Evolutionary conservation across 305 asterid genomes (phyloP).

Genomic region (Lippia alba): DNA sequence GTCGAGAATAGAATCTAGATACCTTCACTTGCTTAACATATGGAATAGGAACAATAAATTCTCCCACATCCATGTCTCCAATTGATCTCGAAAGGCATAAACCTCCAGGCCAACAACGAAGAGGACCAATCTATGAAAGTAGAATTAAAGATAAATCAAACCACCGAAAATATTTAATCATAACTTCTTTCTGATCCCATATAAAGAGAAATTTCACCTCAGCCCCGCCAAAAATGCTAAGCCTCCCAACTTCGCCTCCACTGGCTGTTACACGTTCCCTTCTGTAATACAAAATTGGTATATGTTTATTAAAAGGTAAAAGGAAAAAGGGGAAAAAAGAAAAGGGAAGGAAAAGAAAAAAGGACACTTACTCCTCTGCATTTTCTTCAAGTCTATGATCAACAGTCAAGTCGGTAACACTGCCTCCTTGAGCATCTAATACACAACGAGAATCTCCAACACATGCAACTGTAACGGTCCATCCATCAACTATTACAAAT

Average conservation of each 20-base stretch:
- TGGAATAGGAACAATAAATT: constrained; percentile 90
- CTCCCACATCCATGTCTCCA: constrained; percentile 97
- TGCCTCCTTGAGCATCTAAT: constrained; percentile 77
- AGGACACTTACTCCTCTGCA: constrained; percentile 72
- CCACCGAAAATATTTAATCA: background rate
- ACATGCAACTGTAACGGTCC: constrained; percentile 90
- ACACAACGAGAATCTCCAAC: constrained; percentile 96
- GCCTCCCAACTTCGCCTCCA: constrained; percentile 92
- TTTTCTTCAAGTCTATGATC: constrained; percentile 96
- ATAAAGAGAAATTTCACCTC: constrained; percentile 52
- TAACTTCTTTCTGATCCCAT: background rate
- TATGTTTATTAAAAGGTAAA: background rate
- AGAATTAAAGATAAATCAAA: background rate
- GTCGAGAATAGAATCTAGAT: constrained; percentile 16
- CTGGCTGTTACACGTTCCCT: constrained; percentile 84
- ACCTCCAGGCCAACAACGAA: constrained; percentile 99
- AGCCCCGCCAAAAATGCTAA: constrained; percentile 70
- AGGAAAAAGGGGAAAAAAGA: background rate
- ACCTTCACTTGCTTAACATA: constrained; percentile 96
- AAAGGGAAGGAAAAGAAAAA: background rate
- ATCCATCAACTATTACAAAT: constrained; percentile 78
- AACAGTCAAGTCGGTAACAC: constrained; percentile 74
- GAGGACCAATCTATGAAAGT: constrained; percentile 73
- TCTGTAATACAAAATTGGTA: constrained; percentile 47
- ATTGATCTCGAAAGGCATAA: constrained; percentile 94